phyloP scores from a whole-genome alignment of 2,329 filamentous ascomycete species.

The Didymella keratinophila region DNA sequence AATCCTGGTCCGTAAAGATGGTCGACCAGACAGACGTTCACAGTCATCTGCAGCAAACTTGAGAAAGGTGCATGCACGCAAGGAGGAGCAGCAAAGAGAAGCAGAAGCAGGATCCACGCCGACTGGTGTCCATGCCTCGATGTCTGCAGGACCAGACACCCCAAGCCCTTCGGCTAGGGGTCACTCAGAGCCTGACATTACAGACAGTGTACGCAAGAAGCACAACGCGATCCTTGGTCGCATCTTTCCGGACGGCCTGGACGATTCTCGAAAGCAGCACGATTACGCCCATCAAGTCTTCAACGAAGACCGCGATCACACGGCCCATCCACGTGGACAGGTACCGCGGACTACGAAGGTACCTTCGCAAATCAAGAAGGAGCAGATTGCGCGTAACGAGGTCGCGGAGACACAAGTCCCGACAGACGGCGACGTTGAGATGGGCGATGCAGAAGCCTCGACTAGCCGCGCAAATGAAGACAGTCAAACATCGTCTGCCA shows the following conservation, averaged over 20 bases:
- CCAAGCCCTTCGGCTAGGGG: constrained; percentile 38
- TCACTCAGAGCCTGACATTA: constrained; percentile 21
- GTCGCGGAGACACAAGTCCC: constrained; percentile 25
- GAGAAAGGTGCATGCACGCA: constrained; percentile 60
- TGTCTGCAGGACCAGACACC: constrained; percentile 31
- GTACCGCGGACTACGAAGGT: constrained; percentile 13
- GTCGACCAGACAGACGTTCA: constrained; percentile 60
- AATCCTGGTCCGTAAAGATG: constrained; percentile 60
- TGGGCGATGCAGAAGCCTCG: constrained; percentile 25
- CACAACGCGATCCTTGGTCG: constrained; percentile 48
- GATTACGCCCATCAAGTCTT: constrained; percentile 46
- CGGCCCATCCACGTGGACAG: constrained; percentile 32
- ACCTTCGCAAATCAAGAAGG: constrained; percentile 34
- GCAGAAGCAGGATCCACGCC: constrained; percentile 38
- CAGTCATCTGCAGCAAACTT: constrained; percentile 62
- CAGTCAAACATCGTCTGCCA: neutral
- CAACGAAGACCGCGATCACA: constrained; percentile 39
- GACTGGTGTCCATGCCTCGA: constrained; percentile 26
- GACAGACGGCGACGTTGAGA: constrained; percentile 32
- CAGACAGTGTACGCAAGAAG: constrained; percentile 37
- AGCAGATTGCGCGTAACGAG: constrained; percentile 26
- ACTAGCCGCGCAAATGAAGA: neutral
- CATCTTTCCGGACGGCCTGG: constrained; percentile 49
- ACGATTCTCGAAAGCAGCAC: constrained; percentile 42
- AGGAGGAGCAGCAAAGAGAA: constrained; percentile 48